Evolutionary conservation across 2,329 filamentous ascomycete genomes (phyloP).

Genomic region (Coniochaeta ligniaria): DNA sequence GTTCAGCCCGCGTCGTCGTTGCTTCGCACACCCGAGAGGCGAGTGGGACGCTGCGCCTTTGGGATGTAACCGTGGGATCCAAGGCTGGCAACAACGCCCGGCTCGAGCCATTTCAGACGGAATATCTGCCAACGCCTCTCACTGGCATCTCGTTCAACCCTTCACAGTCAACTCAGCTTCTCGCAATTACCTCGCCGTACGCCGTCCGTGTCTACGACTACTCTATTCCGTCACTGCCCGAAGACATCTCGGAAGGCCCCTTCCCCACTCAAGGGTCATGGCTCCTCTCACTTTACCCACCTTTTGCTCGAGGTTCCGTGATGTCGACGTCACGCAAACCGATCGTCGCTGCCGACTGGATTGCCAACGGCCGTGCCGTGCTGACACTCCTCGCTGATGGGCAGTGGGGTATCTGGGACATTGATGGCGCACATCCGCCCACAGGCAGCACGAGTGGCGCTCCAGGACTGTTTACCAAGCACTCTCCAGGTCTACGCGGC

Average conservation of each 20-base stretch:
- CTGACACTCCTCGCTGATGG: constrained; percentile 54
- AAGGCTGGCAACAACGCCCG: constrained; percentile 25
- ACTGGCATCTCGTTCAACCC: constrained; percentile 55
- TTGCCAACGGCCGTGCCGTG: constrained; percentile 51
- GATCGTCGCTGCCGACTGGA: constrained; percentile 56
- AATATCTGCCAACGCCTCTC: constrained; percentile 49
- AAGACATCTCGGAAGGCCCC: constrained; percentile 41
- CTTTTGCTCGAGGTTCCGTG: constrained; percentile 41
- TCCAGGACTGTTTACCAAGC: constrained; percentile 38
- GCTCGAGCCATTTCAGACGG: constrained; percentile 50
- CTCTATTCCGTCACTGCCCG: constrained; percentile 42
- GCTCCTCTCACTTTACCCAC: constrained; percentile 55
- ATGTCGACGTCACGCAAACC: constrained; percentile 41
- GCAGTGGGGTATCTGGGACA: constrained; percentile 63
- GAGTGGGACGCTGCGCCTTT: constrained; percentile 50
- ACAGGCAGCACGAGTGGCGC: constrained; percentile 7
- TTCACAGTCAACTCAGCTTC: constrained; percentile 48
- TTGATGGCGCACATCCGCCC: constrained; percentile 49
- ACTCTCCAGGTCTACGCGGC: constrained; percentile 45
- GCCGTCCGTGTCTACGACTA: constrained; percentile 58
- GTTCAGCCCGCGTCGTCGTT: constrained; percentile 40
- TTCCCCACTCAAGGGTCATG: constrained; percentile 55
- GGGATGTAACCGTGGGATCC: constrained; percentile 45
- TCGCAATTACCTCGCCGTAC: constrained; percentile 47
- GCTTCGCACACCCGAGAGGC: constrained; percentile 54